Evolutionary conservation across 1,139 yeast species (phyloP).

Genomic region (Yamadazyma mexicana): DNA sequence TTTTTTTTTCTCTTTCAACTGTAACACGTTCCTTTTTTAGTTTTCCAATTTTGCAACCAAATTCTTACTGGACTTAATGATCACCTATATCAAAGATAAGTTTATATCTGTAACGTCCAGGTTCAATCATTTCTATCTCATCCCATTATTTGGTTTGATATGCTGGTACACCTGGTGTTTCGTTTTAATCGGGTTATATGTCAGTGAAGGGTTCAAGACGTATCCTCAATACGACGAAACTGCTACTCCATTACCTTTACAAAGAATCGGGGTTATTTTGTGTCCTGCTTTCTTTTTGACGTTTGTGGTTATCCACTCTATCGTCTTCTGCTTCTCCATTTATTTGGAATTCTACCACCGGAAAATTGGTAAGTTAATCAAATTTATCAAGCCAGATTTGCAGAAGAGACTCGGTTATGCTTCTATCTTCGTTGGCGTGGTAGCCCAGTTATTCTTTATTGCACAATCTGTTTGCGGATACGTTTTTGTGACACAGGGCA

Average conservation of each 20-base stretch:
- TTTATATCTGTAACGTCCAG: constrained; percentile 20
- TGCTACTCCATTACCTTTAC: constrained; percentile 24
- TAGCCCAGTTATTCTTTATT: constrained; percentile 27
- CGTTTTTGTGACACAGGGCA: constrained; percentile 20
- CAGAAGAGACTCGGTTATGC: constrained; percentile 29
- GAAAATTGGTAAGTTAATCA: constrained; percentile 31
- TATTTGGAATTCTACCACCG: constrained; percentile 32
- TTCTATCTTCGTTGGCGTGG: constrained; percentile 23
- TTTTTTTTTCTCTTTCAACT: background rate
- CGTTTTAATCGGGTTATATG: constrained; percentile 26
- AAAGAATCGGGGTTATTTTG: constrained; percentile 28
- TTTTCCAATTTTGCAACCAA: background rate
- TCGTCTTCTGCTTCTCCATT: constrained; percentile 27
- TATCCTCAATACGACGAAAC: constrained; percentile 23
- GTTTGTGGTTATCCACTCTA: constrained; percentile 25
- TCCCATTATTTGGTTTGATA: constrained; percentile 28
- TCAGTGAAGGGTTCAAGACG: constrained; percentile 19
- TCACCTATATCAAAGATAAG: constrained; percentile 11
- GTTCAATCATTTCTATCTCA: constrained; percentile 28
- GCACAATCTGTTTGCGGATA: constrained; percentile 24
- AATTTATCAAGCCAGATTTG: constrained; percentile 27
- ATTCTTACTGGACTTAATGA: too few relatives aligned
- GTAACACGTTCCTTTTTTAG: background rate
- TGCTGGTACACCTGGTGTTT: constrained; percentile 29
- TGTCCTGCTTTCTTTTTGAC: constrained; percentile 26